Percentiles rank a stretch among this genome's conserved stretches.
Evolutionary conservation across 2,329 filamentous ascomycete species (phyloP).

Genomic region (Anisogramma anomala): DNA sequence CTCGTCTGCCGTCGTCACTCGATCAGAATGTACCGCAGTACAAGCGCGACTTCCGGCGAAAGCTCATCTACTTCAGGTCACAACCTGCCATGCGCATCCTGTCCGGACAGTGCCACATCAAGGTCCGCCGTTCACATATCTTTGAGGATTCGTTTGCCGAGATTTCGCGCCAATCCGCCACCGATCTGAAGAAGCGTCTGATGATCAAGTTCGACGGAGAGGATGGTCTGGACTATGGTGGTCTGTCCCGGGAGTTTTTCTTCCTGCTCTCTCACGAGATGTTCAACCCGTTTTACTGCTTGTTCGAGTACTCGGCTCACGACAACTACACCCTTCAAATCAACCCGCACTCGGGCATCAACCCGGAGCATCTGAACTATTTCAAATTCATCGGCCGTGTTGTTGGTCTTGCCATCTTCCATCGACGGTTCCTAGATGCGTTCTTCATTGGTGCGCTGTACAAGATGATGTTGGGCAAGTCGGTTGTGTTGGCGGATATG

Average conservation of each 20-base stretch:
- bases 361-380: constrained; percentile 97
- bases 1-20: constrained; percentile 82
- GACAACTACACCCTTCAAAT: constrained; percentile 99
- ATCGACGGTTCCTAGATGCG: constrained; percentile 90
- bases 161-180: constrained; percentile 91
- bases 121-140: constrained; percentile 90
- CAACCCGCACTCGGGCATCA: constrained; percentile 98
- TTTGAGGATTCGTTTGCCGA: constrained; percentile 99
- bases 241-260: constrained; percentile 97
- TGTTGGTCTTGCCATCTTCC: constrained; percentile 94
- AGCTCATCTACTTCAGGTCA: constrained; percentile 98
- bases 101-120: constrained; percentile 95
- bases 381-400: constrained; percentile 99
- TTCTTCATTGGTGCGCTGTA: constrained; percentile 99
- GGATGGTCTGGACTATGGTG: constrained; percentile 94
- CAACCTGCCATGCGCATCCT: constrained; percentile 92
- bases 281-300: constrained; percentile 99
- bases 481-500: constrained; percentile 88
- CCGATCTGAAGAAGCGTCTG: constrained; percentile 90
- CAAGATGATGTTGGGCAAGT: constrained; percentile 97
- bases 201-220: constrained; percentile 99
- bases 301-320: constrained; percentile 98
- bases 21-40: constrained; percentile 99
- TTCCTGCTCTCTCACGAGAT: constrained; percentile 98
- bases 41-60: constrained; percentile 96